phyloP scores from a whole-genome alignment of 1,284 basidiomycete genomes.

The Melampsora occidentalis region DNA sequence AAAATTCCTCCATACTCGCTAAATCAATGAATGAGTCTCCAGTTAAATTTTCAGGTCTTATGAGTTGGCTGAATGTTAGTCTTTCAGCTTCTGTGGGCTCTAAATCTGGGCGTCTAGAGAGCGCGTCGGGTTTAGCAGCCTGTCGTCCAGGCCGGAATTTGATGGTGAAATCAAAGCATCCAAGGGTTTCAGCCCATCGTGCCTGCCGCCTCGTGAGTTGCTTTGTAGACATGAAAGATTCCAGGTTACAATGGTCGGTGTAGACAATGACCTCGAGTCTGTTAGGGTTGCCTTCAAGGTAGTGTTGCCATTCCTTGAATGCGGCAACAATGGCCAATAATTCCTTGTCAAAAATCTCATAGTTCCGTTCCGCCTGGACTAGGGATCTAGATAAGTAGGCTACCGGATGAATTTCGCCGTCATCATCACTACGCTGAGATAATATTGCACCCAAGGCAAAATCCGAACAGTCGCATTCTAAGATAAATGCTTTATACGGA shows the following conservation, averaged over 20 bases:
- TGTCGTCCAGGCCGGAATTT: not conserved
- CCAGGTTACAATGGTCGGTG: not conserved
- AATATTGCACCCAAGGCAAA: not conserved
- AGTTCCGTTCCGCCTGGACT: not conserved
- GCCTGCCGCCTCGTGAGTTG: not conserved
- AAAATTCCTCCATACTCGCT: too few species aligned
- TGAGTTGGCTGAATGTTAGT: not conserved
- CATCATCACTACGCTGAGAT: not conserved
- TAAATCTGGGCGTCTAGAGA: not conserved
- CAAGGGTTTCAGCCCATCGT: not conserved
- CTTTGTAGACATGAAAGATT: not conserved
- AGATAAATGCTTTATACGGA: not conserved
- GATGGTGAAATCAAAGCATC: not conserved
- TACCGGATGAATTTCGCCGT: not conserved
- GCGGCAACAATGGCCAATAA: not conserved
- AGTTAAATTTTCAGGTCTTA: not conserved
- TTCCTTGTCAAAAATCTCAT: not conserved
- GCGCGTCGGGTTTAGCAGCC: not conserved
- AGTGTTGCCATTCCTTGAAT: conserved; percentile 9
- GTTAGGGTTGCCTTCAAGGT: conserved; percentile 5
- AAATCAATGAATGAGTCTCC: too few species aligned
- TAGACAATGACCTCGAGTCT: not conserved
- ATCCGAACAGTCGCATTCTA: conserved; percentile 11
- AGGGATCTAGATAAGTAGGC: too few species aligned
- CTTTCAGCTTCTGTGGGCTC: not conserved